phyloP scores from a whole-genome alignment of 2,329 filamentous ascomycete species.

The Aphanocladium album region DNA sequence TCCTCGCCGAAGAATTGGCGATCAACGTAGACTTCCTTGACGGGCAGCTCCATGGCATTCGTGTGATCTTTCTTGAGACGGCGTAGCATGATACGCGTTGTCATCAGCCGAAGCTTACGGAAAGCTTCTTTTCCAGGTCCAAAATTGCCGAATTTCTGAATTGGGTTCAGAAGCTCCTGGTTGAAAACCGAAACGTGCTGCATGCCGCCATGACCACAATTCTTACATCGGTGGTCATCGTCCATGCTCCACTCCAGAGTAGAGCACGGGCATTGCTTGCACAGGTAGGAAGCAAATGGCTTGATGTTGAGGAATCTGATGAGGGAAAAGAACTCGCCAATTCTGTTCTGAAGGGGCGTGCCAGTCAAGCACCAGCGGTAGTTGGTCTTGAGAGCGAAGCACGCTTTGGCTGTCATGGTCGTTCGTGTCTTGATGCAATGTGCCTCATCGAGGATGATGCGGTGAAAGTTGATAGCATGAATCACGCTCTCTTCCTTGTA shows the following conservation, averaged over 20 bases:
- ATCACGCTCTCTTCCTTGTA: slow-evolving; percentile 77
- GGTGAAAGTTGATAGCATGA: slow-evolving; percentile 81
- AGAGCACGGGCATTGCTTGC: slow-evolving; percentile 78
- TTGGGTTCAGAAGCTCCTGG: slow-evolving; percentile 87
- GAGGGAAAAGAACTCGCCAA: slow-evolving; percentile 94
- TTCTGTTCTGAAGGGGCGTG: slow-evolving; percentile 93
- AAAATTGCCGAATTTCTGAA: slow-evolving; percentile 55
- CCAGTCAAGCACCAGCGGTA: slow-evolving; percentile 97
- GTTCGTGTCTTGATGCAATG: slow-evolving; percentile 90
- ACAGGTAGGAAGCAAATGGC: slow-evolving; percentile 91
- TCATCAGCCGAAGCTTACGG: slow-evolving; percentile 78
- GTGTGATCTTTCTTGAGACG: slow-evolving; percentile 92
- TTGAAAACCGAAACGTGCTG: slow-evolving; percentile 67
- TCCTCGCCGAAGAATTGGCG: slow-evolving; percentile 96
- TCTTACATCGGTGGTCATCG: slow-evolving; percentile 62
- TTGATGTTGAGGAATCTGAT: slow-evolving; percentile 84
- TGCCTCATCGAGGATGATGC: slow-evolving; percentile 89
- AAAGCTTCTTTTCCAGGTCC: slow-evolving; percentile 66
- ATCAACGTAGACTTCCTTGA: slow-evolving; percentile 88
- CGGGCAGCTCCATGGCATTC: slow-evolving; percentile 90
- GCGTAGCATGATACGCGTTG: slow-evolving; percentile 90
- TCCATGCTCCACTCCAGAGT: slow-evolving; percentile 79
- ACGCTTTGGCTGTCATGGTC: slow-evolving; percentile 89
- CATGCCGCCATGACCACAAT: slow-evolving; percentile 49
- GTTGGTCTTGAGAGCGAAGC: slow-evolving; percentile 79